A percentile compares a stretch with the other conserved stretches of the same genome.
These are phyloP conservation scores for Fagus sylvatica DNA, from an alignment of 306 rosid genomes.

Conservation along the genomic window DNA sequence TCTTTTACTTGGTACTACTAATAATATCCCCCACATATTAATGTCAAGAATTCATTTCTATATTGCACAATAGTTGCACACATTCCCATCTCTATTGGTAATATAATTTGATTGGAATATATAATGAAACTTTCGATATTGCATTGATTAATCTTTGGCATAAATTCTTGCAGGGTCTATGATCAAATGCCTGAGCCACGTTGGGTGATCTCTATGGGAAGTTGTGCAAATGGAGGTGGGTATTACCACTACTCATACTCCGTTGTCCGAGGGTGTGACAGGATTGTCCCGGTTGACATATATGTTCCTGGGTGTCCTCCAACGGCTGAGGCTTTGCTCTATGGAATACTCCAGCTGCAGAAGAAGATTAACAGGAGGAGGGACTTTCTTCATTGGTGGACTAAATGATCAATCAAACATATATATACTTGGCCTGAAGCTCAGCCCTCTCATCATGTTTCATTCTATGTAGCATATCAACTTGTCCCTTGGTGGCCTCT, in stretches of 20 bases:
- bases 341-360: constrained; percentile 95
- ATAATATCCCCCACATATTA: too few relatives aligned
- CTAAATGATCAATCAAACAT: constrained; percentile 48
- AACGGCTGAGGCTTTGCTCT: constrained; percentile 88
- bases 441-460: too few relatives aligned
- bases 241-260: constrained; percentile 98
- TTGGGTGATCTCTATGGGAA: constrained; percentile 99
- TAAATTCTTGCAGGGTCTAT: constrained; percentile 71
- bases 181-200: constrained; percentile 99
- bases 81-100: too few relatives aligned
- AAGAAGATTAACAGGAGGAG: constrained; percentile 96
- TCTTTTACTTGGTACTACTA: too few relatives aligned
- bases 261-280: constrained; percentile 91
- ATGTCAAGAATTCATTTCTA: too few relatives aligned
- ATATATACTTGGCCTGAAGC: too few relatives aligned
- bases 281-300: constrained; percentile 94
- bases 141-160: too few relatives aligned
- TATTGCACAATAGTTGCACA: too few relatives aligned
- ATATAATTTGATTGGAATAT: too few relatives aligned
- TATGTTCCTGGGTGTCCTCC: constrained; percentile 99
- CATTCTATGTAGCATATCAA: too few relatives aligned
- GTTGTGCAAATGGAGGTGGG: constrained; percentile 99
- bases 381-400: constrained; percentile 96
- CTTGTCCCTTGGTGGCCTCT: too few relatives aligned
- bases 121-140: too few relatives aligned